A percentile compares a stretch with the other conserved stretches of the same genome.
Conservation (phyloP, 2,329 filamentous ascomycete species). For the Whalleya microplaca region DNA sequence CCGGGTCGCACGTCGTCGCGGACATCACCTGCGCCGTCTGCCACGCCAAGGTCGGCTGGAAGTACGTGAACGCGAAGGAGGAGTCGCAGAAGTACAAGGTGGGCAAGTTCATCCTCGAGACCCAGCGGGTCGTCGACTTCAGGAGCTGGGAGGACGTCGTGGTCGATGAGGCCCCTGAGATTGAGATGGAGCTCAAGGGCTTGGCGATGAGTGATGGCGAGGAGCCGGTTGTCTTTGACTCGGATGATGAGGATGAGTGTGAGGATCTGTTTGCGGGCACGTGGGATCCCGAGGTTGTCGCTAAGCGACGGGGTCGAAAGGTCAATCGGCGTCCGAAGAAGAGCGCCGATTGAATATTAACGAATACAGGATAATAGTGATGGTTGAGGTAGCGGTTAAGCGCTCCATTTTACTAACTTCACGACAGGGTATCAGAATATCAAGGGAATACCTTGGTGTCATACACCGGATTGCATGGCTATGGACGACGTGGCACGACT, state of each 20-base stretch:
- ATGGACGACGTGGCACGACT: neutral
- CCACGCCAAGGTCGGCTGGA: conserved; percentile 64
- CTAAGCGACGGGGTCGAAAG: conserved; percentile 49
- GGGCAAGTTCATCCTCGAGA: conserved; percentile 70
- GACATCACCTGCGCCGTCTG: conserved; percentile 65
- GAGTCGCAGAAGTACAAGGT: conserved; percentile 67
- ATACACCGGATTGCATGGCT: neutral
- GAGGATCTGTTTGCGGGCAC: conserved; percentile 66
- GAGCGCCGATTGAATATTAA: conserved; percentile 1
- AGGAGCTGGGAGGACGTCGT: conserved; percentile 57
- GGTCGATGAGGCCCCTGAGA: conserved; percentile 27
- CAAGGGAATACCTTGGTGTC: neutral
- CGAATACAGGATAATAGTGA: neutral
- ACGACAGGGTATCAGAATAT: neutral
- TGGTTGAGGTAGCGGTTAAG: neutral
- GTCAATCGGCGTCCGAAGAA: conserved; percentile 29
- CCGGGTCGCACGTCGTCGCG: conserved; percentile 66
- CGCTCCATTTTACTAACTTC: conserved; percentile 6
- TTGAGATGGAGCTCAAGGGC: conserved; percentile 26
- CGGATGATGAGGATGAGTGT: conserved; percentile 68
- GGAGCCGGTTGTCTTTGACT: conserved; percentile 59
- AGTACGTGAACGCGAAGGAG: conserved; percentile 67
- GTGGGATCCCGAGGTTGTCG: conserved; percentile 60
- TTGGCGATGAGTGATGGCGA: conserved; percentile 12
- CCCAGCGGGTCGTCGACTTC: conserved; percentile 56